Conservation (phyloP, 2,329 filamentous ascomycete species). For the Cladorrhinum sp. region DNA sequence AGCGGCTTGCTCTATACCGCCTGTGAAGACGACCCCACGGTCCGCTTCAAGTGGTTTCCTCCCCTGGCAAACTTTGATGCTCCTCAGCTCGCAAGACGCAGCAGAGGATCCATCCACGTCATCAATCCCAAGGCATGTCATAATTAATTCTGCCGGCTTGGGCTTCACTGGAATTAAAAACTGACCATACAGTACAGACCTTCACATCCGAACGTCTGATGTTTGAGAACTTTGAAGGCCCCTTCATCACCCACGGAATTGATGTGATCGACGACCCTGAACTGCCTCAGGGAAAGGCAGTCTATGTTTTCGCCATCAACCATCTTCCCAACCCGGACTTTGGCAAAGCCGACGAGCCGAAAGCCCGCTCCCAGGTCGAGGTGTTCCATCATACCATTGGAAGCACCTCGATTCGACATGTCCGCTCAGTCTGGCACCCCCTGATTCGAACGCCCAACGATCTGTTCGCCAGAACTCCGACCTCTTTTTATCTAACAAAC, state of each 20-base stretch:
- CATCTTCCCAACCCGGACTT: slow-evolving; percentile 51
- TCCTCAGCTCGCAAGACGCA: slow-evolving; percentile 34
- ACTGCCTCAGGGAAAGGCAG: slow-evolving; percentile 34
- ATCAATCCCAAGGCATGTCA: slow-evolving; percentile 51
- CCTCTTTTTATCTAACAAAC: slow-evolving; percentile 57
- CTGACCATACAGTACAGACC: too few relatives aligned
- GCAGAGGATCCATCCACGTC: slow-evolving; percentile 47
- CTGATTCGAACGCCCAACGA: slow-evolving; percentile 59
- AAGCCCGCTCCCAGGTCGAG: slow-evolving; percentile 53
- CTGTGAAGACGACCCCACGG: slow-evolving; percentile 45
- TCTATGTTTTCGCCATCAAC: slow-evolving; percentile 61
- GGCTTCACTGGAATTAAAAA: too few relatives aligned
- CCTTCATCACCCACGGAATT: slow-evolving; percentile 60
- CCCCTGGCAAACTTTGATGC: slow-evolving; percentile 41
- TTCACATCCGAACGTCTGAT: slow-evolving; percentile 43
- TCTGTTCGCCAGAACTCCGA: slow-evolving; percentile 45
- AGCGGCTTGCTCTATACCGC: slow-evolving; percentile 53
- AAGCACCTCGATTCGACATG: slow-evolving; percentile 39
- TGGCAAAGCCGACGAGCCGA: slow-evolving; percentile 30
- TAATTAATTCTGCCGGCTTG: too few relatives aligned
- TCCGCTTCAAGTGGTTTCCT: slow-evolving; percentile 53
- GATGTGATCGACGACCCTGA: slow-evolving; percentile 53
- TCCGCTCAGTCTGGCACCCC: slow-evolving; percentile 53
- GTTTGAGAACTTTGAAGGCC: slow-evolving; percentile 49
- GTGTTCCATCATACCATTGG: slow-evolving; percentile 53